phyloP scores from a whole-genome alignment of 192 early-diverging fungal species.

The Allomyces macrogynus region DNA sequence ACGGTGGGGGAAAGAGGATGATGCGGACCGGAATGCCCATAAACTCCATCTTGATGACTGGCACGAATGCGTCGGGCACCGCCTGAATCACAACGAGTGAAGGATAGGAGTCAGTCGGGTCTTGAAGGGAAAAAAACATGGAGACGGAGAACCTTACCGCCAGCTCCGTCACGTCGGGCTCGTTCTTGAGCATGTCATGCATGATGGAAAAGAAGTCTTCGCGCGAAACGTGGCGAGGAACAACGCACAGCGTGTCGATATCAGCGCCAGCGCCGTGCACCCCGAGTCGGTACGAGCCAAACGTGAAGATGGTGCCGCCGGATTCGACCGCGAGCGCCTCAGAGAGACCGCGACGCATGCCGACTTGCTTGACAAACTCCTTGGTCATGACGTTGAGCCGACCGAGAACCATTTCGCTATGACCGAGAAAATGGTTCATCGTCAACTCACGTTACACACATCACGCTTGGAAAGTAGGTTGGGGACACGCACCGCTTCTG shows the following conservation, averaged over 20 bases:
- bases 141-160: conserved; percentile 18
- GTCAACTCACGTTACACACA: too few species aligned
- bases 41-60: conserved; percentile 88
- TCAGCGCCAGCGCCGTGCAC: conserved; percentile 87
- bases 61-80: conserved; percentile 80
- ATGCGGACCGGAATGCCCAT: conserved; percentile 57
- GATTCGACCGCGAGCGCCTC: conserved; percentile 66
- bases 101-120: background rate
- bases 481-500: conserved; percentile 37
- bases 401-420: conserved; percentile 65
- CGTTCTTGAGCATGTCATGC: conserved; percentile 60
- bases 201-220: conserved; percentile 87
- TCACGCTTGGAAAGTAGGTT: too few species aligned
- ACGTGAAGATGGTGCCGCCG: conserved; percentile 93
- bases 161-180: conserved; percentile 68
- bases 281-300: conserved; percentile 86
- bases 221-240: conserved; percentile 65
- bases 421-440: background rate
- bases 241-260: conserved; percentile 95
- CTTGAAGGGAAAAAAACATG: background rate
- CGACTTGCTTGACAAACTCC: conserved; percentile 71
- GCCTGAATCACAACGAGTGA: conserved; percentile 9
- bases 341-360: conserved; percentile 47
- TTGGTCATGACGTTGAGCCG: conserved; percentile 75
- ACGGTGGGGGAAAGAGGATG: too few species aligned